Base-by-base conservation (phyloP, 2,329 filamentous ascomycete species). In the Penicillium brevicompactum region DNA sequence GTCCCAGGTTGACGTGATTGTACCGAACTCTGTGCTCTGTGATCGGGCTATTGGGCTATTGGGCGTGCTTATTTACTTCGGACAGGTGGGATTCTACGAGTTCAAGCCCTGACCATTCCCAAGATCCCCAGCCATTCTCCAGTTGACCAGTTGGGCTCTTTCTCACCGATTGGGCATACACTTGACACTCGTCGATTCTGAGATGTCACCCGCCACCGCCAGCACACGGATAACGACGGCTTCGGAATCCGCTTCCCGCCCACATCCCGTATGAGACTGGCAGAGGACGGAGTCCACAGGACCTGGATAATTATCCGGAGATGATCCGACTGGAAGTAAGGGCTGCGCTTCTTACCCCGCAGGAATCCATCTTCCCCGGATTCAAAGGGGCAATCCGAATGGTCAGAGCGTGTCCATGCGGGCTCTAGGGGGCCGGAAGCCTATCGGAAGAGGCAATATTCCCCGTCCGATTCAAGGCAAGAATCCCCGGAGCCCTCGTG, bases 211-310 rank as follows among this genome's bases (percentile, higher is more conserved):
- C 34, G n/a, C 34, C 11, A 13, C 6, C 5, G 6, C 13, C 34
- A n/a, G 4, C 34, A 37, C 34, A 37, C 34, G 34, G 34, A 37
- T 21, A 48, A 49, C 22, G 14, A 55, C 8, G 47, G 47, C 40
- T 30, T 40, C 58, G 59, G 60, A 57, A 59, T 58, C 46, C 50
- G 47, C 46, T 59, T 61, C 48, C 57, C 52, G 59, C 6, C 13
- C n/a, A 14, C 31, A 11, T 14, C 24, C 24, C 24, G 24, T 27
- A 27, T 27, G 8, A 6, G 8, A 27, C 24, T 27, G 24, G 24
- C 24, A 27, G 24, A 27, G 24, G 24, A n/a, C n/a, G n/a, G 24
- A 27, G 5, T 27, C 5, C 24, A 8, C 24, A 6, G 24, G 24
- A 4, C 24, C 24, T 27, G 24, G 24, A 27, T 27, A 27, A 5